These are phyloP conservation scores for Jacaranda mimosifolia DNA, from an alignment of 257 asterid species.

Conservation along the genomic window DNA sequence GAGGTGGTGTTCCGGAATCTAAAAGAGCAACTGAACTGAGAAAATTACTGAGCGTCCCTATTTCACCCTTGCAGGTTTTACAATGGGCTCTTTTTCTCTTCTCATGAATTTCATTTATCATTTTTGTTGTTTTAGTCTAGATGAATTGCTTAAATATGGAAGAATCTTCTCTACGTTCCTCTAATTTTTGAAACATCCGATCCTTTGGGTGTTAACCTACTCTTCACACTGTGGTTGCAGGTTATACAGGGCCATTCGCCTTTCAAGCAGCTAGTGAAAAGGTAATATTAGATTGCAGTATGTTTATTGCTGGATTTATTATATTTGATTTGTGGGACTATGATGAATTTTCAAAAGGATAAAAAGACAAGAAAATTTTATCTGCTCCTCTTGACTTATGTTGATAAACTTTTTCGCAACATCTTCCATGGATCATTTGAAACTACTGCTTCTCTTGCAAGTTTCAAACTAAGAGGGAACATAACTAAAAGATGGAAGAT, in stretches of 20 bases:
- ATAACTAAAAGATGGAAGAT: not conserved
- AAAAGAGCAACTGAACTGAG: constrained; percentile 76
- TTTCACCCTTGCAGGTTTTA: constrained; percentile 77
- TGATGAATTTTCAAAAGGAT: constrained; percentile 1
- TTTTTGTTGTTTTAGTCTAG: not conserved
- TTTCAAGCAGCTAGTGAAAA: constrained; percentile 69
- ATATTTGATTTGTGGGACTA: not conserved
- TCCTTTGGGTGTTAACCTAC: constrained; percentile 21
- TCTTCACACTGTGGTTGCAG: constrained; percentile 54
- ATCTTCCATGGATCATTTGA: not conserved
- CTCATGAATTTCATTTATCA: not conserved
- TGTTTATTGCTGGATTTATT: constrained; percentile 22
- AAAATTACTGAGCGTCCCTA: constrained; percentile 61
- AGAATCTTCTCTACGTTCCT: not conserved
- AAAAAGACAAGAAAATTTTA: not conserved
- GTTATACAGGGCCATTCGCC: constrained; percentile 96
- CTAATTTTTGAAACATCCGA: not conserved
- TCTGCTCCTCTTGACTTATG: constrained; percentile 7
- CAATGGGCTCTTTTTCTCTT: constrained; percentile 6
- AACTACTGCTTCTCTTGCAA: constrained; percentile 16
- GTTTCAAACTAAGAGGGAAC: constrained; percentile 14
- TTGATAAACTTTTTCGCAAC: not conserved
- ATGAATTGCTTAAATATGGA: constrained; percentile 25
- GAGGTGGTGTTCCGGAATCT: constrained; percentile 96
- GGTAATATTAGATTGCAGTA: constrained; percentile 50